Conservation (phyloP, 1,139 yeast genomes). For the Blastobotrys ciferrii region DNA sequence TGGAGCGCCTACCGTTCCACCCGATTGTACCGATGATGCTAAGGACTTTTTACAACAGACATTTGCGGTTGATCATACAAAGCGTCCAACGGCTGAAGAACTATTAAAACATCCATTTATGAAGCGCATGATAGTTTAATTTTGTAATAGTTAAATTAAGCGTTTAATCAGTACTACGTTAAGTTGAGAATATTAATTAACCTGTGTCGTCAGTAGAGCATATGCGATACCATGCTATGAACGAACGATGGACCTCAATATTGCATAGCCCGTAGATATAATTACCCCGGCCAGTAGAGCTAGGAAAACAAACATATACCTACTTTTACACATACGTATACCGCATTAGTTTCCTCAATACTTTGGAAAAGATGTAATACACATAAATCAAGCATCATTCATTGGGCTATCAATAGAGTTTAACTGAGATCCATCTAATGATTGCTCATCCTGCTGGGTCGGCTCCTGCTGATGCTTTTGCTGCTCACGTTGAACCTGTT, state of each 20-base stretch:
- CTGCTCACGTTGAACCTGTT: conserved; percentile 10
- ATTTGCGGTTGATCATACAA: conserved; percentile 70
- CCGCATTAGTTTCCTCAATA: too few species aligned
- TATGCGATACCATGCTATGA: too few species aligned
- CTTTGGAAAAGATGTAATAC: too few species aligned
- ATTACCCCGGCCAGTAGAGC: too few species aligned
- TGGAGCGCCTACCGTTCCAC: conserved; percentile 71
- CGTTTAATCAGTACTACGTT: too few species aligned
- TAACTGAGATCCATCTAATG: not conserved
- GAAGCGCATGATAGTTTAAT: conserved; percentile 11
- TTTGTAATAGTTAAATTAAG: too few species aligned
- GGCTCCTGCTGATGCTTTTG: not conserved
- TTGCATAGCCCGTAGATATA: too few species aligned
- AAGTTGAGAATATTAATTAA: not conserved
- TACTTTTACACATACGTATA: too few species aligned
- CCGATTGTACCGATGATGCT: conserved; percentile 70
- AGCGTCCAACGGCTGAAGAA: conserved; percentile 72
- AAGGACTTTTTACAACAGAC: conserved; percentile 62
- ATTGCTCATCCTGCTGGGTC: not conserved
- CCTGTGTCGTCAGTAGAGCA: too few species aligned
- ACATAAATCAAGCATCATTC: too few species aligned
- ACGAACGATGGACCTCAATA: too few species aligned
- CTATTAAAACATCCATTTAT: conserved; percentile 56
- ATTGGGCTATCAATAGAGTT: not conserved
- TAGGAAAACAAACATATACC: too few species aligned